Base-by-base conservation (phyloP, 2,329 filamentous ascomycete species). In the Exophiala oligosperma region DNA sequence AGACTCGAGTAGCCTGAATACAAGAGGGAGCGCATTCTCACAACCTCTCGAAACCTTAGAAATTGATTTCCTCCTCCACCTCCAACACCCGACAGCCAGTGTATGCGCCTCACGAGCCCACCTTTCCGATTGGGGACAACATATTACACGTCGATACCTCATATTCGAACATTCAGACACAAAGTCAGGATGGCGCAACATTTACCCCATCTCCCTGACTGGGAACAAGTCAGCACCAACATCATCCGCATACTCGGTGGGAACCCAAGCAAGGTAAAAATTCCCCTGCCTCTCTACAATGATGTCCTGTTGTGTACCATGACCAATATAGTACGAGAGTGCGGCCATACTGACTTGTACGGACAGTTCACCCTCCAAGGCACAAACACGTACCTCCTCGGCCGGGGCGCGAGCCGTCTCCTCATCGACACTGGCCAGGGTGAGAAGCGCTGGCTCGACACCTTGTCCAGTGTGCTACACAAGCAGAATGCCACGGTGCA, bases 341-440 rank as follows among this genome's bases (percentile, higher is more conserved):
- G 43, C 32, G 26, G 17, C 17, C 21, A 32, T 46, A 4, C 41
- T 54, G 26, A 35, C 8, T 24, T 50, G 59, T 17, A 11, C 24
- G 43, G 29, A 35, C 61, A 83, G 81, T 87, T 86, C 69, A 83
- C 83, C 0, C 71, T 87, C n/a, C 84, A 87, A 81, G 84, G 84
- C 62, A 97, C 94, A 66, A 99, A 99, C 73, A 99, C 94, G 35
- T 99, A 99, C 73, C 82, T 99, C 17, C 60, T 99, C 59, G 94
- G 94, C 58, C 86, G 83, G 5, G 93, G 92, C 2, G 72, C 77
- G 4, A 75, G 77, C 5, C 86, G 94, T 8, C 81, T 97, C 58
- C 83, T 99, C 23, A 85, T 99, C 69, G 94, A 99, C 75, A 96
- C 92, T 0, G 94, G 90, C 49, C 88, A 96, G 73, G 94, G 93